Evolutionary conservation across 306 rosid genomes (phyloP), one percentile per base, ranked within the genome.

Genomic region (Malus sylvestris): DNA sequence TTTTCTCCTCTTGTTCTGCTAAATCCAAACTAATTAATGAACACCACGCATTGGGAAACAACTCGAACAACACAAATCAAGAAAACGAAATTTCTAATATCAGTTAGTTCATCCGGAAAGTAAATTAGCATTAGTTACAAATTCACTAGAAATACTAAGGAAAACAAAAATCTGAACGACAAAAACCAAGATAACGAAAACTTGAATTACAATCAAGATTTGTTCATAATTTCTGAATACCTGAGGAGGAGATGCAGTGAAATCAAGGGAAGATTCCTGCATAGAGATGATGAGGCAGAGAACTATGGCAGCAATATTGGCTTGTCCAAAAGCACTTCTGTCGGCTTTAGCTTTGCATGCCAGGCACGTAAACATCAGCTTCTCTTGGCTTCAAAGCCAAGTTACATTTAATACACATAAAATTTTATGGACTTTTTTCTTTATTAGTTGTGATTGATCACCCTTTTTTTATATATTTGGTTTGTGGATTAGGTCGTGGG

Each of bases 381-480:
- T 84, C 84, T 77, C 88, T 87, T 87, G 82, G 89, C 91, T 90
- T 90, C 4, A 12, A 90, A 91, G 89, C 84, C 86, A 91, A 89
- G 96, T 22, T 70, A 83, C 74, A 78, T 55, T 78, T 45, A 73
- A 71, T 63, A 49, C 74, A 73, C 75, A n/a, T 45, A 67, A 58
- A 77, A 77, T 74, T 49, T 49, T 27, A 58, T 42, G 78, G 78
- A 30, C 69, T 75, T 70, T 38, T 68, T 49, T 15, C 3, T 49
- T 49, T 49, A 15, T 49, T 49, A 14, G 1, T 45, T 25, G 15
- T 38, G 78, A 79, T 59, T 20, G 80, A 74, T 80, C 42, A 73
- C 53, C 82, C 60, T 68, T 27, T 63, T 73, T 12, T 27, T 8
- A 42, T 5, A 2, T 67, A 71, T 8, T 20, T 23, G 67, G n/a